Base-by-base conservation (phyloP, 192 early-diverging fungal genomes). In the Rhizophagus clarus region DNA sequence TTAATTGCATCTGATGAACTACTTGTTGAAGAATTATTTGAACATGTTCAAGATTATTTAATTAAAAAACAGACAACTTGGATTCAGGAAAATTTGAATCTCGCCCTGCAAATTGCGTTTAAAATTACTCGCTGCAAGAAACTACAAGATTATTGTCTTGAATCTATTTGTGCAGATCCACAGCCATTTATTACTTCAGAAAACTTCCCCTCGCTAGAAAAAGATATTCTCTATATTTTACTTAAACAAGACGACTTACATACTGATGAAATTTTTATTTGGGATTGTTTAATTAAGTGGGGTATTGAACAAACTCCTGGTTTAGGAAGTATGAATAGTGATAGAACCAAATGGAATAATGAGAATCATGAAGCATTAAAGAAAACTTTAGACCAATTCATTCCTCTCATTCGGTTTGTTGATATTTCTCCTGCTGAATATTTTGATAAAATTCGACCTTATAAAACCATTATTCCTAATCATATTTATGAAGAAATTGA, bases 261-360 rank as follows among this genome's bases (percentile, higher is more conserved):
- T n/a, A 24, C 62, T 20, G 61, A 76, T 28, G 75, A 76, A 31
- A 42, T 42, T 14, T 34, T 63, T 29, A 22, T 63, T 28, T 76
- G 75, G 75, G 61, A 76, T 14, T 2, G 37, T 40, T 22, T 76
- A 40, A 76, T 76, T 42, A 64, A 76, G 64, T 76, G 75, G 75
- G 49, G 49, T 15, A 17, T 51, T 17, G 3, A 51, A 17, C 49
- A 51, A 51, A 51, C 49, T 15, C 14, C 49, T 51, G 3, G 31
- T 64, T 62, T 31, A 26, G 31, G 61, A 61, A 11, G 14, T 28
- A 11, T 11, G n/a, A 37, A 15, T 63, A 42, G 34, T 6, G 31
- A 61, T 20, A n/a, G 75, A 76, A 40, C 75, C 28, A 76, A 62
- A 24, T 76, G 75, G 75, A 37, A 28, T 29, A 61, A 76, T 24